Conservation (phyloP, 2,329 filamentous ascomycete genomes). For the Colletotrichum theobromicola region DNA sequence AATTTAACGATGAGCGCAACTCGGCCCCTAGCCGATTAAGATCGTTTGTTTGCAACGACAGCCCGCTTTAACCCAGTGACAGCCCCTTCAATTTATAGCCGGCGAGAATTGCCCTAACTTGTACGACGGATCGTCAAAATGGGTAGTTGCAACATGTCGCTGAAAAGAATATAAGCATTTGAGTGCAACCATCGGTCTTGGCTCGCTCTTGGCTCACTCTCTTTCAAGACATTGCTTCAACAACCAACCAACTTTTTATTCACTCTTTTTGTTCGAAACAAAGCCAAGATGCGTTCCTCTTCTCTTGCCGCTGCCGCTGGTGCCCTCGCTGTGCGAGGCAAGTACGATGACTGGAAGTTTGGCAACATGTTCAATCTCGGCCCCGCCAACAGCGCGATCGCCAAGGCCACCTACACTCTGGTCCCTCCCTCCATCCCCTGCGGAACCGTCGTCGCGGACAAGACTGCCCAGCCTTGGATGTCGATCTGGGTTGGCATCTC, state of each 20-base stretch:
- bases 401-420: background rate
- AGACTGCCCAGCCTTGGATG: background rate
- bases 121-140: background rate
- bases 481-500: constrained; percentile 8
- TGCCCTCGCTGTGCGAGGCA: background rate
- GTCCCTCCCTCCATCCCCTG: background rate
- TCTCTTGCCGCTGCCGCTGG: background rate
- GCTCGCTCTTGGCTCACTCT: background rate
- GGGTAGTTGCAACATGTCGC: background rate
- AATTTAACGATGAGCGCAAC: background rate
- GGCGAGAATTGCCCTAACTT: background rate
- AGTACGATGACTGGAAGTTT: constrained; percentile 7
- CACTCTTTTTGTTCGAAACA: background rate
- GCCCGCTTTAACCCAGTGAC: background rate
- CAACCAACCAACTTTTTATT: background rate
- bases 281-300: background rate
- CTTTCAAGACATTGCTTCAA: background rate
- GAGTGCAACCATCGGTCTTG: background rate
- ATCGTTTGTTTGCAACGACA: background rate
- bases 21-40: background rate
- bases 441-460: background rate
- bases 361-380: constrained; percentile 4
- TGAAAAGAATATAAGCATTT: background rate
- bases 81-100: background rate
- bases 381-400: background rate